Evolutionary conservation across 2,329 filamentous ascomycete genomes (phyloP), one percentile per base, ranked within the genome.

Genomic region (Parastagonospora avenae): DNA sequence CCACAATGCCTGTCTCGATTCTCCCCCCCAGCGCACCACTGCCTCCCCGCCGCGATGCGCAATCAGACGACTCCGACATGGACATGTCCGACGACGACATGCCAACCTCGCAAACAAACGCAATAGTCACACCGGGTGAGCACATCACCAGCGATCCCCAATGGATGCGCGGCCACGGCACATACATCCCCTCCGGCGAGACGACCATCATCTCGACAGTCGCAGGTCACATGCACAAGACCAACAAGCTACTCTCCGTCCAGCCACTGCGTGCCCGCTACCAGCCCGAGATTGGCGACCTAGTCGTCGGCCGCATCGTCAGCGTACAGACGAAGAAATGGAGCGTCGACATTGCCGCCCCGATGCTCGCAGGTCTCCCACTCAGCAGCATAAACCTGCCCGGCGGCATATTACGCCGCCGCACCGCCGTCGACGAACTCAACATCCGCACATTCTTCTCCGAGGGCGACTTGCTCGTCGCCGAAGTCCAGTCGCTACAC

Each of bases 151-250:
- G 87, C 59, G 92, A 97, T 74, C 83, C 91, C n/a, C 92, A 97
- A 80, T 97, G 91, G 91, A 97, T 97, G 93, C 77, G 92, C 77
- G 94, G 94, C 66, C 94, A 99, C 77, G 94, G 94, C 62, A 99
- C 94, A 42, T 96, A 91, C 74, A 80, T 90, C 40, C 82, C 84
- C 14, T 74, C 82, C 4, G 73, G 78, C 40, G 81, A 82, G 44
- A 84, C 83, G 4, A 82, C 86, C 52, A 99, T 99, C 70, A 85
- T 89, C 50, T 92, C 91, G 41, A 96, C 94, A 5, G 89, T 99
- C 29, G 92, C 92, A 6, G 94, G 94, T 66, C 93, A 89, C 6
- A 82, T 97, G 31, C 87, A 89, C 69, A 93, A 92, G 72, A 97
- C 93, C 53, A 99, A 99, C 83, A 97, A 97, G 74, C 87, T 99